phyloP scores from a whole-genome alignment of 148 eudicot species.

The Dysphania ambrosioides region DNA sequence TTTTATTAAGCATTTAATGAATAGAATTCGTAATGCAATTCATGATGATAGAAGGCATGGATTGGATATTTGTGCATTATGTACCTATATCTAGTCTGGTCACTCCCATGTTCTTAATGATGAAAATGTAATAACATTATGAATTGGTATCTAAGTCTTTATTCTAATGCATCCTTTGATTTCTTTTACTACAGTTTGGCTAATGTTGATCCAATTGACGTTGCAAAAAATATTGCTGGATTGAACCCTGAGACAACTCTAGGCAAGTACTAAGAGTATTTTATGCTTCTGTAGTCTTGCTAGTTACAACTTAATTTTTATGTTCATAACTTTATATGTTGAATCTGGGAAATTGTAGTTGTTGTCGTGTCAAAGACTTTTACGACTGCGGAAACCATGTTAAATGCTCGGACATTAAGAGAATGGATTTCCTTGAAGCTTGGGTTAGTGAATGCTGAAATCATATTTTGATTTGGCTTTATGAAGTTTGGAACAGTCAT shows the following conservation, averaged over 20 bases:
- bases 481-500: too few relatives aligned
- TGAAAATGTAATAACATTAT: not conserved
- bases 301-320: not conserved
- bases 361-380: slow-evolving; percentile 98
- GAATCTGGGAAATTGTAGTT: slow-evolving; percentile 52
- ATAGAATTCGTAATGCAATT: too few relatives aligned
- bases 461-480: not conserved
- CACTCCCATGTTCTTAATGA: not conserved
- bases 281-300: slow-evolving; percentile 6
- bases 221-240: slow-evolving; percentile 81
- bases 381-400: slow-evolving; percentile 98
- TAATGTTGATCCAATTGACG: slow-evolving; percentile 95
- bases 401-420: slow-evolving; percentile 92
- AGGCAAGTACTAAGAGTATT: slow-evolving; percentile 43
- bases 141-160: not conserved
- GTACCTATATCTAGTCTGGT: not conserved
- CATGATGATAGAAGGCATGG: not conserved
- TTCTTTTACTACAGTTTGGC: slow-evolving; percentile 65
- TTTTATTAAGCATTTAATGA: too few relatives aligned
- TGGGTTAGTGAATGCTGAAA: slow-evolving; percentile 53
- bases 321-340: too few relatives aligned
- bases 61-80: not conserved
- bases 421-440: slow-evolving; percentile 96
- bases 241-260: slow-evolving; percentile 93
- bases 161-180: slow-evolving; percentile 11